Evolutionary conservation across 371 early-diverging fungal genomes (phyloP), one percentile per base, ranked within the genome.

Genomic region (Circinella minor): DNA sequence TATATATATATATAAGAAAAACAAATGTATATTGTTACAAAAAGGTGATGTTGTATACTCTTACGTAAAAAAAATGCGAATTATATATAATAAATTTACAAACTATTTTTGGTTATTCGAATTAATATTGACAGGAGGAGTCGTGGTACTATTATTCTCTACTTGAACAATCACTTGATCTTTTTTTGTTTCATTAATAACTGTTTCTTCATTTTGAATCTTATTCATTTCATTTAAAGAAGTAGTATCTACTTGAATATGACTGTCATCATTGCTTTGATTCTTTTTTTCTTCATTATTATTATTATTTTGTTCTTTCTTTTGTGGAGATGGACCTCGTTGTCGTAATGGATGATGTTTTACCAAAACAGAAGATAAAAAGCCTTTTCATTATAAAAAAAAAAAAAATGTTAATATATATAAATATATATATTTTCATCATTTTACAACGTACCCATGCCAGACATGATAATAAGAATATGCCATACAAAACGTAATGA

Each of bases 401-500:
- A 13, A 60, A 13, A 1, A 36, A 8, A 34, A 13, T 9, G 1
- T 39, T 47, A 48, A 47, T 39, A 39, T 38, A 43, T 46, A 46
- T 39, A 27, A 15, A 47, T 49, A 36, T 63, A n/a, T 14, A 0
- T 43, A 9, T 43, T 43, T 43, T 43, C 11, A 9, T 43, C 3
- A 43, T 9, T 43, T 43, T 43, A 43, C n/a, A 39, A 39, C 66
- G 38, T 67, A 68, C 81, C 80, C 11, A 79, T 49, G 57, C 80
- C 79, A 13, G 73, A 3, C 77, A 81, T 74, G 10, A 77, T 74
- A 18, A 71, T 74, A 62, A 81, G 63, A n/a, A 85, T 76, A 63
- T 77, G 73, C 80, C 80, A 85, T 27, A 82, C 68, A 47, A 77
- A 59, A 15, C 59, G 77, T 34, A 85, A 62, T 6, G 71, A 71